A percentile compares a stretch with the other conserved stretches of the same genome.
phyloP scores from a whole-genome alignment of 305 asterid species.

The Solanum hybrid region DNA sequence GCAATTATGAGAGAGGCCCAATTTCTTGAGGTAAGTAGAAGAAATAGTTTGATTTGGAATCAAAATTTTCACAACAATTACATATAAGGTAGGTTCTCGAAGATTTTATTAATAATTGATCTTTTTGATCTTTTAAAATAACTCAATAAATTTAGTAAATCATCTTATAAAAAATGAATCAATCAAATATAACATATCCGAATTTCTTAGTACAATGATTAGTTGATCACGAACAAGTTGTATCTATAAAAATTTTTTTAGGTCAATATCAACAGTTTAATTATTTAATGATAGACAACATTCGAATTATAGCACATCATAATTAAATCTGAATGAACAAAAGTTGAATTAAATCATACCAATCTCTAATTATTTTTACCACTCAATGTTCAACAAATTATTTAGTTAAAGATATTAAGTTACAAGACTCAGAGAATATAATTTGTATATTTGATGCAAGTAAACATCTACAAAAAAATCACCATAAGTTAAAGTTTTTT shows the following conservation, averaged over 20 bases:
- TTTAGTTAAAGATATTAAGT: background rate
- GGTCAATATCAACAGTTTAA: background rate
- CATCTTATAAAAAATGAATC: background rate
- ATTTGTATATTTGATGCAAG: background rate
- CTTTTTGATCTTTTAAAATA: background rate
- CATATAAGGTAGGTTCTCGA: background rate
- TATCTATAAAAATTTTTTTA: background rate
- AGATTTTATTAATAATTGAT: too few relatives aligned
- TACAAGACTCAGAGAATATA: background rate
- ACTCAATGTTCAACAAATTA: background rate
- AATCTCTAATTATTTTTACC: background rate
- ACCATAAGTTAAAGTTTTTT: background rate
- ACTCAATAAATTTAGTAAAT: background rate
- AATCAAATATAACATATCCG: background rate
- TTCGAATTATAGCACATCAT: background rate
- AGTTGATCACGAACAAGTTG: background rate
- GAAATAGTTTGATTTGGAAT: background rate
- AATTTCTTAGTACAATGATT: background rate
- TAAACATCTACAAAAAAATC: background rate
- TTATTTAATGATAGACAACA: background rate
- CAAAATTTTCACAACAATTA: background rate
- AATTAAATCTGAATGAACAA: background rate
- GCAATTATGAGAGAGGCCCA: background rate
- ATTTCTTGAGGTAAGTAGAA: background rate
- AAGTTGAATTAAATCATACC: background rate